phyloP scores from a whole-genome alignment of 2,329 filamentous ascomycete species.

The Fusarium solani-melongenae region DNA sequence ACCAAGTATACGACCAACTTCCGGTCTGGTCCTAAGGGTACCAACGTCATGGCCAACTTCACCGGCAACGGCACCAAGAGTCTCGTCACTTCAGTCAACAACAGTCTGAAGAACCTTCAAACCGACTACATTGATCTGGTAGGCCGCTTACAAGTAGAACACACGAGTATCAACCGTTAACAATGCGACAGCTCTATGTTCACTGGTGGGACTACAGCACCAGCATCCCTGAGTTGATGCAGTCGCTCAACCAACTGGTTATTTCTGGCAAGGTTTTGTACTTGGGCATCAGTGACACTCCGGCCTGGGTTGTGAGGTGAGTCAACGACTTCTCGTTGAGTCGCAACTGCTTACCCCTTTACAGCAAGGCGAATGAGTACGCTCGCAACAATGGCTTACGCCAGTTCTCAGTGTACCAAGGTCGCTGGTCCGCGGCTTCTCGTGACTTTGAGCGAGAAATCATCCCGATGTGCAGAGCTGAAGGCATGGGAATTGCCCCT shows the following conservation, averaged over 20 bases:
- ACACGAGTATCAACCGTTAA: not conserved
- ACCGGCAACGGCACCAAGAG: slow-evolving; percentile 72
- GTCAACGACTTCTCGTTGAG: not conserved
- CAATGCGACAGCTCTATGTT: slow-evolving; percentile 60
- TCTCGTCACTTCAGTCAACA: slow-evolving; percentile 64
- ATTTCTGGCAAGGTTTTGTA: slow-evolving; percentile 71
- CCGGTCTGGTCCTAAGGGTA: slow-evolving; percentile 52
- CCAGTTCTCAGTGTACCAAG: slow-evolving; percentile 68
- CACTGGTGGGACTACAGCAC: slow-evolving; percentile 78
- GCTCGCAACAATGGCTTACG: slow-evolving; percentile 77
- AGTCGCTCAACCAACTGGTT: slow-evolving; percentile 71
- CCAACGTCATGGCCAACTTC: slow-evolving; percentile 62
- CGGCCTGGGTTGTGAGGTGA: slow-evolving; percentile 73
- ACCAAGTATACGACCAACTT: slow-evolving; percentile 76
- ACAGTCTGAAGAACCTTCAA: slow-evolving; percentile 69
- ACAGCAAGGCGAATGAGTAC: slow-evolving; percentile 72
- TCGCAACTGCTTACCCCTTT: slow-evolving; percentile 11
- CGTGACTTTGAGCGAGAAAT: slow-evolving; percentile 57
- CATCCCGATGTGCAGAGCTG: slow-evolving; percentile 55
- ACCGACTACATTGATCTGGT: slow-evolving; percentile 77
- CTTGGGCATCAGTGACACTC: slow-evolving; percentile 74
- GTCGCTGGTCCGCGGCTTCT: slow-evolving; percentile 53
- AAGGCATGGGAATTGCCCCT: slow-evolving; percentile 65
- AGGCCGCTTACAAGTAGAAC: slow-evolving; percentile 15
- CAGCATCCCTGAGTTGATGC: slow-evolving; percentile 76